Evolutionary conservation across 2,329 filamentous ascomycete species (phyloP).

Genomic region (Neonectria neomacrospora): DNA sequence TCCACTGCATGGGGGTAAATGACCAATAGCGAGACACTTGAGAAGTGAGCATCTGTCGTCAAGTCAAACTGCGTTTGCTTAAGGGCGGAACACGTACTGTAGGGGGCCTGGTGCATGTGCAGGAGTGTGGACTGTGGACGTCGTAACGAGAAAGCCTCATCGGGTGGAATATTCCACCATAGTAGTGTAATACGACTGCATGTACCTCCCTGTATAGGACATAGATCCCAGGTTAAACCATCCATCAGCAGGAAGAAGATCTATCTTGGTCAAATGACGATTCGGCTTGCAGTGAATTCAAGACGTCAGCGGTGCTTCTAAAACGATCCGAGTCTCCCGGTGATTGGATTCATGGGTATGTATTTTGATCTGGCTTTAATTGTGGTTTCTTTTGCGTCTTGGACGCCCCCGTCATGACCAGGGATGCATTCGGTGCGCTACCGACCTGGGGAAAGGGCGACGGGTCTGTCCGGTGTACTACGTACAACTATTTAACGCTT

Average conservation of each 20-base stretch:
- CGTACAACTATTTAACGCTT: constrained; percentile 21
- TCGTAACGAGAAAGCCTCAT: constrained; percentile 20
- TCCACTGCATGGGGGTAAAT: constrained; percentile 24
- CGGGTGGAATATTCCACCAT: constrained; percentile 14
- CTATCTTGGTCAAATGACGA: constrained; percentile 8
- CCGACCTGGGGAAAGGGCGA: constrained; percentile 6
- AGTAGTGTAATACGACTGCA: constrained; percentile 9
- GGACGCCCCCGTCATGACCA: neutral
- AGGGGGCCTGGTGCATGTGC: constrained; percentile 19
- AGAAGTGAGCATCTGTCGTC: constrained; percentile 20
- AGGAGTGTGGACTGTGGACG: constrained; percentile 21
- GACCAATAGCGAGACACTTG: constrained; percentile 25
- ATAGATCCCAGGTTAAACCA: constrained; percentile 18
- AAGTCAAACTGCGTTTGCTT: constrained; percentile 32
- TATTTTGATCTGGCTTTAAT: neutral
- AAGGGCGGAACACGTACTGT: constrained; percentile 15
- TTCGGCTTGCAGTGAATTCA: neutral
- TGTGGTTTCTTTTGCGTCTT: constrained; percentile 1
- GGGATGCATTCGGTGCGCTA: neutral
- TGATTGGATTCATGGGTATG: neutral
- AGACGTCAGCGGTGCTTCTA: neutral
- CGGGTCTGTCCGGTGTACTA: constrained; percentile 21
- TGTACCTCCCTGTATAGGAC: constrained; percentile 3
- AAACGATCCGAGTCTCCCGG: constrained; percentile 5
- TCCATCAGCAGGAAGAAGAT: constrained; percentile 4